These are phyloP conservation scores for Galeopsis tetrahit DNA, from an alignment of 257 asterid genomes.

Conservation along the genomic window DNA sequence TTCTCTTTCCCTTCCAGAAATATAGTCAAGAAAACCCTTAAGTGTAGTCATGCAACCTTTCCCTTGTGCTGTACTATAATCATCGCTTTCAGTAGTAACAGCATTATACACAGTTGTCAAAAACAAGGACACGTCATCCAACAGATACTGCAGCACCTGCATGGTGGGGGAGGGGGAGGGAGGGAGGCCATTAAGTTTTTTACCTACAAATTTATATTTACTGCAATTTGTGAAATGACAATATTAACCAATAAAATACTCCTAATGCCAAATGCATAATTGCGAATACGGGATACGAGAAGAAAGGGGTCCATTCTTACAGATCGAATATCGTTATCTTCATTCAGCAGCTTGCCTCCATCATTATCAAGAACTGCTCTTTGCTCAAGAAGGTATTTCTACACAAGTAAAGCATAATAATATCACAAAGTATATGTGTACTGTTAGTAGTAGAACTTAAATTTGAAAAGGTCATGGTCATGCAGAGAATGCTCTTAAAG, in stretches of 20 bases:
- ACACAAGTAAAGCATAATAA: conserved; percentile 35
- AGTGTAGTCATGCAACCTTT: conserved; percentile 66
- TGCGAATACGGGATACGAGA: conserved; percentile 26
- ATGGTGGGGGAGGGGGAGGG: conserved; percentile 10
- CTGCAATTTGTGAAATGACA: conserved; percentile 19
- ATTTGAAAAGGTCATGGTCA: conserved; percentile 26
- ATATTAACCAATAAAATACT: conserved; percentile 3
- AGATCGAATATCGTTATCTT: conserved; percentile 89
- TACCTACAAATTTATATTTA: conserved; percentile 19
- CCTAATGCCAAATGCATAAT: conserved; percentile 9
- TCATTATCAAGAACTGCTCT: conserved; percentile 89
- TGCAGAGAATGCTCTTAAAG: conserved; percentile 19
- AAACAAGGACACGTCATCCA: conserved; percentile 91
- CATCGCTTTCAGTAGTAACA: conserved; percentile 45
- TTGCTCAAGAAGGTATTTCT: conserved; percentile 95
- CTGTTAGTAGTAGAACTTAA: conserved; percentile 9
- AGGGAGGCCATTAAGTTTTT: conserved; percentile 30
- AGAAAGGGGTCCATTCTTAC: conserved; percentile 56
- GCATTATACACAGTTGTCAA: conserved; percentile 52
- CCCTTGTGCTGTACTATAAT: conserved; percentile 41
- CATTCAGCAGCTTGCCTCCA: conserved; percentile 92
- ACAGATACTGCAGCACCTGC: conserved; percentile 91
- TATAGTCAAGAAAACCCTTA: conserved; percentile 76
- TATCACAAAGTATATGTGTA: conserved; percentile 12
- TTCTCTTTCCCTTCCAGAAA: conserved; percentile 82